Evolutionary conservation across 768 basidiomycete species (phyloP), one percentile per base, ranked within the genome.

Genomic region (Hydnum rufescens): DNA sequence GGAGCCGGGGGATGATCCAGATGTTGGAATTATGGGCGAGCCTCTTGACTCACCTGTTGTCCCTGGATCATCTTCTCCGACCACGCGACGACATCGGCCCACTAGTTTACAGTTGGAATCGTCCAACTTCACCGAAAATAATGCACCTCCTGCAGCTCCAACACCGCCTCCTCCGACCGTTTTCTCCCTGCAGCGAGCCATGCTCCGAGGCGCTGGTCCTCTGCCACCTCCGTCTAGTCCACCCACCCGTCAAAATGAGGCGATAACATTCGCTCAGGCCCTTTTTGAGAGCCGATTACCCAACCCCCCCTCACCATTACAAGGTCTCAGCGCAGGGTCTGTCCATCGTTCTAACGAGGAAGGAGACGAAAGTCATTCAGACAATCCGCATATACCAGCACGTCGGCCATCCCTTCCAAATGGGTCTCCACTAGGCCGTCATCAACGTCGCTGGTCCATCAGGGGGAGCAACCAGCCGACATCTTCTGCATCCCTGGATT

Each of bases 261-360:
- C 32, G 22, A 79, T 89, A 32, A 79, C 76, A 26, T 71, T 89
- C 39, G 77, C 72, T 0, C 76, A 88, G 57, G 79, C 79, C 5
- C 66, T 89, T 19, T 60, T 82, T 51, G 85, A 89, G 67, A 86
- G 84, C 58, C 77, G 85, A 32, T 64, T 83, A 30, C 84, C 85
- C 4, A 72, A 79, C 32, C 61, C 82, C 13, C 82, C 85, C 16
- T 84, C 84, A 18, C 67, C 69, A 13, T 25, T 26, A 25, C 16
- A 13, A 1, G 26, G 8, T 28, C 25, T 13, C 26, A 13, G 44
- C 13, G 26, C 8, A 16, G 44, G 25, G 85, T 43, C 23, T 31
- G 8, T 23, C 23, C 18, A 72, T 79, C 5, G 67, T 67, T 51
- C 77, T 66, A 49, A 70, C 76, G 5, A 82, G 22, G 5, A 39